Evolutionary conservation across 2,329 filamentous ascomycete species (phyloP).

Genomic region (Dryadomyces sulphureus): DNA sequence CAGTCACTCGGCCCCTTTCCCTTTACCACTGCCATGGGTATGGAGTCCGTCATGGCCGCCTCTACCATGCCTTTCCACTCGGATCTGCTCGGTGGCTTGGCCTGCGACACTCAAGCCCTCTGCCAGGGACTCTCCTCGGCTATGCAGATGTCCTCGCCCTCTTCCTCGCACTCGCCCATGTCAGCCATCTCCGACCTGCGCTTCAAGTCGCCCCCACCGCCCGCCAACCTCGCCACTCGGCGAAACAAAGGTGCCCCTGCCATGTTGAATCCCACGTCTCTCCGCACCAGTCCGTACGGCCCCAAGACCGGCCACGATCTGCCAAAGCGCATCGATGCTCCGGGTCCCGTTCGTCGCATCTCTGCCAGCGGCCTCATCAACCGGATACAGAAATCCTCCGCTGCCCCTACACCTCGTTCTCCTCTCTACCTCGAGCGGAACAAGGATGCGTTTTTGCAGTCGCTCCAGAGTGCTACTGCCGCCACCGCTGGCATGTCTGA

Average conservation of each 20-base stretch:
- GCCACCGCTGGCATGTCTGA: not conserved
- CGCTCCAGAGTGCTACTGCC: constrained; percentile 16
- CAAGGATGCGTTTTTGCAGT: constrained; percentile 25
- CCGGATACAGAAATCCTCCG: constrained; percentile 25
- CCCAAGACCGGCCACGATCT: constrained; percentile 35
- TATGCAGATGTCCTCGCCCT: constrained; percentile 17
- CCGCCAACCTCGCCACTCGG: constrained; percentile 38
- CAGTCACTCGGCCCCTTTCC: constrained; percentile 5
- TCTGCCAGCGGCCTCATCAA: constrained; percentile 29
- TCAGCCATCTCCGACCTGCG: constrained; percentile 18
- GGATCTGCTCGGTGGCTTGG: constrained; percentile 7
- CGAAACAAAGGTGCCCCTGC: constrained; percentile 34
- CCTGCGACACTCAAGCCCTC: constrained; percentile 3
- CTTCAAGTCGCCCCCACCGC: constrained; percentile 33
- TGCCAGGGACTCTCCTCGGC: not conserved
- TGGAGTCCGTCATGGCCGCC: constrained; percentile 7
- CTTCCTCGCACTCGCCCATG: constrained; percentile 16
- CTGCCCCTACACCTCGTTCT: constrained; percentile 22
- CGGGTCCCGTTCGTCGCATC: constrained; percentile 37
- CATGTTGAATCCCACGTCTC: constrained; percentile 29
- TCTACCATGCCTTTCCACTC: constrained; percentile 8
- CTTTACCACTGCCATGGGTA: constrained; percentile 6
- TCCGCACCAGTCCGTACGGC: constrained; percentile 28
- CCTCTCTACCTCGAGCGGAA: constrained; percentile 29
- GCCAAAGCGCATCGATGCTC: constrained; percentile 26